A percentile compares a stretch with the other conserved stretches of the same genome.
Conservation (phyloP, 2,329 filamentous ascomycete genomes). For the Fusarium solani-melongenae region DNA sequence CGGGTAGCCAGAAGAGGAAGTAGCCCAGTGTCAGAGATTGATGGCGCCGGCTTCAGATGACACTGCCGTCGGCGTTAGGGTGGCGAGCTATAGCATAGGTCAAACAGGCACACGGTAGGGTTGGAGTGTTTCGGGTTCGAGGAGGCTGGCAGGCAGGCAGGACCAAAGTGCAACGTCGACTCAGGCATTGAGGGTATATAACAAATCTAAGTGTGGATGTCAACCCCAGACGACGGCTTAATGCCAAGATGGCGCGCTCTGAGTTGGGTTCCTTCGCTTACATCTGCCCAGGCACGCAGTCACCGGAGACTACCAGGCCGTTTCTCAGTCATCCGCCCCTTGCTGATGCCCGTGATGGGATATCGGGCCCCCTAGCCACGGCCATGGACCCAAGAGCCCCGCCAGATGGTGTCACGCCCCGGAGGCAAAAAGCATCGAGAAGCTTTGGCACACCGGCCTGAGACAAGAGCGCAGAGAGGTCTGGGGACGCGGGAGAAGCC, state of each 20-base stretch:
- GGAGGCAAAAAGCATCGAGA: slow-evolving; percentile 37
- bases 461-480: slow-evolving; percentile 35
- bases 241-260: slow-evolving; percentile 37
- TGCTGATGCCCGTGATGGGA: slow-evolving; percentile 32
- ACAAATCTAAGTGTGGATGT: slow-evolving; percentile 37
- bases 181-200: slow-evolving; percentile 43
- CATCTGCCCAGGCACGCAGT: slow-evolving; percentile 27
- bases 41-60: slow-evolving; percentile 35
- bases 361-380: slow-evolving; percentile 26
- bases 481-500: slow-evolving; percentile 16
- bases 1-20: slow-evolving; percentile 34
- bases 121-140: slow-evolving; percentile 43
- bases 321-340: slow-evolving; percentile 35
- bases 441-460: slow-evolving; percentile 33
- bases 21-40: slow-evolving; percentile 41
- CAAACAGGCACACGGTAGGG: slow-evolving; percentile 31
- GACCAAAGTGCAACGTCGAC: slow-evolving; percentile 29
- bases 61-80: slow-evolving; percentile 34
- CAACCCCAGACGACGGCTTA: slow-evolving; percentile 38
- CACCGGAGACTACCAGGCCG: slow-evolving; percentile 29
- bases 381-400: slow-evolving; percentile 25
- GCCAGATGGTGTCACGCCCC: slow-evolving; percentile 28
- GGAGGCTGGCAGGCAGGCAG: slow-evolving; percentile 26
- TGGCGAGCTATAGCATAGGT: slow-evolving; percentile 35
- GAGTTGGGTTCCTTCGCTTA: slow-evolving; percentile 37